Conservation (phyloP, 1,284 basidiomycete species). For the Mycosarcoma maydis region DNA sequence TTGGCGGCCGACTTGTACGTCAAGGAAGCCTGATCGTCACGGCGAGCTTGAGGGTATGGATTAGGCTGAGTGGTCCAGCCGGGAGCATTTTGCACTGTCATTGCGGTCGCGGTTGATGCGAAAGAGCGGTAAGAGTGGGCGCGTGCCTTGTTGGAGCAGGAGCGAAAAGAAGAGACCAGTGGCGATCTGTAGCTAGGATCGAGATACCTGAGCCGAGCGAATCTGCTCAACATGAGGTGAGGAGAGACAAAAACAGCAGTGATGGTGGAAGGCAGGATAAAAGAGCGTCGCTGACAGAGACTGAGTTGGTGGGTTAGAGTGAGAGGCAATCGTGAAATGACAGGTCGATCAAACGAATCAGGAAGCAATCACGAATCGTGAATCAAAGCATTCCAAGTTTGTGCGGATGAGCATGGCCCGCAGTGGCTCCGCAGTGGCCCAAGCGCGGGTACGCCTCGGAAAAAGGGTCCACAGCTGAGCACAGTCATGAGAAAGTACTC, state of each 20-base stretch:
- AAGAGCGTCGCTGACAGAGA: not conserved
- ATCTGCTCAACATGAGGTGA: conserved; percentile 24
- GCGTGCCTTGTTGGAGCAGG: not conserved
- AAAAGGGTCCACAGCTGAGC: conserved; percentile 1
- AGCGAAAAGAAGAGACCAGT: not conserved
- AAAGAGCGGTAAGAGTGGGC: not conserved
- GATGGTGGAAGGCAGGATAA: not conserved
- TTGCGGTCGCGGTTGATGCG: conserved; percentile 2
- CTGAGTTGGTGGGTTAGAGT: too few relatives aligned
- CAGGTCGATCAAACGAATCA: too few relatives aligned
- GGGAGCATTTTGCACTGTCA: conserved; percentile 41
- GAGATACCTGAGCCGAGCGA: conserved; percentile 2
- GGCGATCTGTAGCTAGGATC: not conserved
- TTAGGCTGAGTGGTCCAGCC: conserved; percentile 52
- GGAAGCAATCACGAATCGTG: too few relatives aligned
- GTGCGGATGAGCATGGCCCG: not conserved
- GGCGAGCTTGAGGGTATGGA: conserved; percentile 60
- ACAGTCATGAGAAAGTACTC: not conserved
- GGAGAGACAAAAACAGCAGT: not conserved
- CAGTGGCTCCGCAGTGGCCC: not conserved
- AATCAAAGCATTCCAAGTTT: too few relatives aligned
- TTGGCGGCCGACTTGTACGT: conserved; percentile 55
- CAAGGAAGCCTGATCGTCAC: conserved; percentile 52
- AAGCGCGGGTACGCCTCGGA: not conserved
- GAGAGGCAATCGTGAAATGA: too few relatives aligned